Evolutionary conservation across 257 asterid genomes (phyloP).

Genomic region (Rhazya stricta): DNA sequence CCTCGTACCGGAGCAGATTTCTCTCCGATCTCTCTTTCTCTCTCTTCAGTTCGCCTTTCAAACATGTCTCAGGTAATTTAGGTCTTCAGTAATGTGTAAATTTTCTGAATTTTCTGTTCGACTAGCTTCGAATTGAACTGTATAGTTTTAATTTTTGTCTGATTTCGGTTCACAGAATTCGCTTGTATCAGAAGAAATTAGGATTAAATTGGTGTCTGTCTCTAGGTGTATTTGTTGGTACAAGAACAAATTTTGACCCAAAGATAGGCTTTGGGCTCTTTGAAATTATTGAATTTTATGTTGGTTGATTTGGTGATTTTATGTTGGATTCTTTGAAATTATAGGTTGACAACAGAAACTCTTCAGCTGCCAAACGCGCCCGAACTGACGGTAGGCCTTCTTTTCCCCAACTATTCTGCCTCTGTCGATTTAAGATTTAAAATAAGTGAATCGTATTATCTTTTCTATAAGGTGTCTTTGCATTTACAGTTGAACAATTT

Average conservation of each 20-base stretch:
- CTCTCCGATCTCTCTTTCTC: constrained; percentile 5
- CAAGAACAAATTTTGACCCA: background rate
- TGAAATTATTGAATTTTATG: background rate
- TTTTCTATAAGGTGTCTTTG: background rate
- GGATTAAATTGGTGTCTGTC: background rate
- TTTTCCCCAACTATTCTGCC: background rate
- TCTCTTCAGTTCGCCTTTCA: background rate
- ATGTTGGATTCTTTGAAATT: background rate
- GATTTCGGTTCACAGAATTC: background rate
- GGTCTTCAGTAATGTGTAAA: background rate
- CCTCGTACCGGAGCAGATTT: background rate
- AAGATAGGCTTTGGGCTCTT: background rate
- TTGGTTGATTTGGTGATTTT: background rate
- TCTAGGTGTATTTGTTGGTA: background rate
- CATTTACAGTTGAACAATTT: background rate
- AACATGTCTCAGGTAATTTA: constrained; percentile 14
- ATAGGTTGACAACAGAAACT: constrained; percentile 74
- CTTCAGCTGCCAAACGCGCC: constrained; percentile 79
- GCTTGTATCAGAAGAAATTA: background rate
- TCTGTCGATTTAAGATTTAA: background rate
- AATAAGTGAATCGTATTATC: background rate
- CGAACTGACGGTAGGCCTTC: constrained; percentile 64
- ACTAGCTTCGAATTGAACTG: background rate
- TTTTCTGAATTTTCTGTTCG: background rate
- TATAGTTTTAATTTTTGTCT: background rate